These are phyloP conservation scores for Aquanectria penicillioides DNA, from an alignment of 2,329 filamentous ascomycete species.

Conservation along the genomic window DNA sequence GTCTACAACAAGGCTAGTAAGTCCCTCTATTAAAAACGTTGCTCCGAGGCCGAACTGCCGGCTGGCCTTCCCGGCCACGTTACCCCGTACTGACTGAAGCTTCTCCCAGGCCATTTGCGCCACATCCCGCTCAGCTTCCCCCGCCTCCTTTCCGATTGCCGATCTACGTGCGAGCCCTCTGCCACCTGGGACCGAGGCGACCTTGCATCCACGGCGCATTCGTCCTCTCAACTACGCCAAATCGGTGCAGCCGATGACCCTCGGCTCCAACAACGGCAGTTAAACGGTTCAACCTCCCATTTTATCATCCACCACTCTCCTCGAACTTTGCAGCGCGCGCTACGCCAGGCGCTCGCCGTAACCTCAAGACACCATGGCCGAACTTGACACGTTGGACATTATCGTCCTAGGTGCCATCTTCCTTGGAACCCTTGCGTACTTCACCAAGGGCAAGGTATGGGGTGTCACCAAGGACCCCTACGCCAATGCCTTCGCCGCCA, in stretches of 20 bases:
- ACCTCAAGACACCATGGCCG: slow-evolving; percentile 74
- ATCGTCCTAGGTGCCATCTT: slow-evolving; percentile 88
- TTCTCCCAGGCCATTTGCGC: slow-evolving; percentile 31
- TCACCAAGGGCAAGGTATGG: slow-evolving; percentile 98
- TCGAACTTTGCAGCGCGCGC: slow-evolving; percentile 6
- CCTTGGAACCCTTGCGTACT: slow-evolving; percentile 90
- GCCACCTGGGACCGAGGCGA: slow-evolving; percentile 20
- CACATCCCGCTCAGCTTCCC: slow-evolving; percentile 32
- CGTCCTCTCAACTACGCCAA: slow-evolving; percentile 1
- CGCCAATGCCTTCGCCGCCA: slow-evolving; percentile 76
- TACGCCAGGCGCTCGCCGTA: slow-evolving; percentile 19
- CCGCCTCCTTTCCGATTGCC: slow-evolving; percentile 43
- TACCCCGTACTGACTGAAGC: no score
- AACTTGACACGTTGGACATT: slow-evolving; percentile 95
- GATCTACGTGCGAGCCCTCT: slow-evolving; percentile 25
- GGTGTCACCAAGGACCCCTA: slow-evolving; percentile 89
- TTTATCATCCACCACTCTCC: slow-evolving; percentile 17
- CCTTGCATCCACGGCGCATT: background rate
- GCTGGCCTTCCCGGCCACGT: slow-evolving; percentile 17
- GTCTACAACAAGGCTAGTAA: slow-evolving; percentile 15
- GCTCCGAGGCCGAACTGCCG: slow-evolving; percentile 24
- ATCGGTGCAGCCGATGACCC: slow-evolving; percentile 4
- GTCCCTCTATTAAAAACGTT: slow-evolving; percentile 18
- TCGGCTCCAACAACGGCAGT: slow-evolving; percentile 24
- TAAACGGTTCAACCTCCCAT: slow-evolving; percentile 11